Conservation (phyloP, 129 eudicot species). For the Artemisia tridentata region DNA sequence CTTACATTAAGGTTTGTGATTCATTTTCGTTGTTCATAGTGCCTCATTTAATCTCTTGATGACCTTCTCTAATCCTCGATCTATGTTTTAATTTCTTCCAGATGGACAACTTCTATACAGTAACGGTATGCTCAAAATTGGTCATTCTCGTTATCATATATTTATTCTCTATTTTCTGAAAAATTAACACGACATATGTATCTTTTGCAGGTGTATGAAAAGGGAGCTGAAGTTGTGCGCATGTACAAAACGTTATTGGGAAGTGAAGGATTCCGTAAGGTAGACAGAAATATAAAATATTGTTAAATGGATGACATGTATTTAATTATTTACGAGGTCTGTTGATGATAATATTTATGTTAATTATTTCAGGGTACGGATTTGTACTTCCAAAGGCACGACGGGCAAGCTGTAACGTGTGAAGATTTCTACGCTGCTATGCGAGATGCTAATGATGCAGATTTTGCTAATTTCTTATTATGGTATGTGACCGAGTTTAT, state of each 20-base stretch:
- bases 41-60: slow-evolving; percentile 9
- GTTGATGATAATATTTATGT: background rate
- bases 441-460: slow-evolving; percentile 88
- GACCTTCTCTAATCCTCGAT: slow-evolving; percentile 1
- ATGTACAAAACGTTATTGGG: slow-evolving; percentile 95
- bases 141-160: background rate
- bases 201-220: slow-evolving; percentile 71
- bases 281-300: slow-evolving; percentile 24
- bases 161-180: background rate
- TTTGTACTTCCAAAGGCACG: slow-evolving; percentile 87
- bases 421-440: slow-evolving; percentile 96
- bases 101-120: slow-evolving; percentile 99
- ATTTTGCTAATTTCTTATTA: slow-evolving; percentile 80
- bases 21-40: background rate
- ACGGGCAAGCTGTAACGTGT: slow-evolving; percentile 97
- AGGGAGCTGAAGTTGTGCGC: slow-evolving; percentile 98
- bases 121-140: slow-evolving; percentile 55
- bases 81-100: slow-evolving; percentile 24
- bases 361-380: slow-evolving; percentile 66
- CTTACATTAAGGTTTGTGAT: slow-evolving; percentile 73
- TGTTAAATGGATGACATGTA: background rate
- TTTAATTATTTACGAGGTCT: background rate
- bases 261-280: slow-evolving; percentile 83
- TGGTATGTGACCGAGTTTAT: slow-evolving; percentile 44
- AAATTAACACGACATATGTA: slow-evolving; percentile 4